phyloP scores from a whole-genome alignment of 768 basidiomycete species.

The Lepiota brunneoincarnata region DNA sequence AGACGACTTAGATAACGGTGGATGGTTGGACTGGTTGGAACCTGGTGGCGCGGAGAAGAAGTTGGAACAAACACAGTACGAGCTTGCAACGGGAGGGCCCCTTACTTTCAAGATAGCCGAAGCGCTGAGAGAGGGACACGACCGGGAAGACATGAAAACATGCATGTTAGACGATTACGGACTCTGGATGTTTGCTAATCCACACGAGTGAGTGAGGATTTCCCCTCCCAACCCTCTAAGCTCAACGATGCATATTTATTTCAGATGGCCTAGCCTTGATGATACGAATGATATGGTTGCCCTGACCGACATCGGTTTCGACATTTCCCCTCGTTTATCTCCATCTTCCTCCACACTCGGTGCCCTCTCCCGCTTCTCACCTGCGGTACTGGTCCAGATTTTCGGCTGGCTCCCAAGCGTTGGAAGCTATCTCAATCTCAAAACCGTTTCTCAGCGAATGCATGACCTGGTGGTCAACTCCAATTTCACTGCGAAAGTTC shows the following conservation, averaged over 20 bases:
- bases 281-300: background rate
- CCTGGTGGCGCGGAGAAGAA: slow-evolving; percentile 10
- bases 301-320: background rate
- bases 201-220: slow-evolving; percentile 9
- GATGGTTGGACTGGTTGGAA: background rate
- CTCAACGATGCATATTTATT: background rate
- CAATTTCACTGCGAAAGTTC: background rate
- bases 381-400: slow-evolving; percentile 2
- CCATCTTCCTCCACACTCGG: background rate
- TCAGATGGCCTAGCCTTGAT: background rate
- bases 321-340: background rate
- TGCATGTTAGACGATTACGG: slow-evolving; percentile 10
- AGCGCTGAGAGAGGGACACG: background rate
- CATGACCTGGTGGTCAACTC: background rate
- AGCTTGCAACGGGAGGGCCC: background rate
- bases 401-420: background rate
- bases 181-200: slow-evolving; percentile 9
- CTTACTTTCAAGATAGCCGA: background rate
- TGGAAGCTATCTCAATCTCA: background rate
- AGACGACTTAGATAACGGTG: background rate
- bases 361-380: background rate
- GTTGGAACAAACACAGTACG: slow-evolving; percentile 8
- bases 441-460: background rate
- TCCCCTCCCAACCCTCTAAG: too few relatives aligned
- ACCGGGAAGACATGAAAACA: background rate